A percentile compares a stretch with the other conserved stretches of the same genome.
These are phyloP conservation scores for Cryptomeria japonica DNA, from an alignment of 75 land plant species.

Conservation along the genomic window DNA sequence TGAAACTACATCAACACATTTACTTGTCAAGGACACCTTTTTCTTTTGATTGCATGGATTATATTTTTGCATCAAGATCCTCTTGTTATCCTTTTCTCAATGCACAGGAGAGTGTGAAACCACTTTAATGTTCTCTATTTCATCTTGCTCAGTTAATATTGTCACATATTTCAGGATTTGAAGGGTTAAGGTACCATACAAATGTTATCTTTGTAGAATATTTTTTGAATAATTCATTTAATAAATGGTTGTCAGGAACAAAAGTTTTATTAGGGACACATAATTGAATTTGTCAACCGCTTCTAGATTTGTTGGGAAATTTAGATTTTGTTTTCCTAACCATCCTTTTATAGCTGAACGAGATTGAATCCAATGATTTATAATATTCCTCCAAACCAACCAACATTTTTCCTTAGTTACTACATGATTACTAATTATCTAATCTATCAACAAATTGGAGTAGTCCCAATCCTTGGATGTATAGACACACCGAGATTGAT, in stretches of 20 bases:
- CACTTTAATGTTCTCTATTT: slow-evolving; percentile 5
- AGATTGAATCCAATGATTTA: slow-evolving; percentile 15
- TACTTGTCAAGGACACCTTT: slow-evolving; percentile 31
- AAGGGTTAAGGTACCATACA: slow-evolving; percentile 44
- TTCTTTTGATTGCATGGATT: slow-evolving; percentile 12
- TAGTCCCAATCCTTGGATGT: slow-evolving; percentile 42
- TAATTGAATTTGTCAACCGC: slow-evolving; percentile 17
- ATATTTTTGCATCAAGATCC: slow-evolving; percentile 18
- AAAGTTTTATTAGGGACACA: slow-evolving; percentile 36
- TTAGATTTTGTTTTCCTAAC: slow-evolving; percentile 6
- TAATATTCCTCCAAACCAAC: slow-evolving; percentile 30
- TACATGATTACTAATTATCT: too few species aligned
- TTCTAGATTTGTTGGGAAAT: slow-evolving; percentile 23
- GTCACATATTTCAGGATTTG: slow-evolving; percentile 15
- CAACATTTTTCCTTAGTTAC: slow-evolving; percentile 49
- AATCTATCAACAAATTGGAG: slow-evolving; percentile 31
- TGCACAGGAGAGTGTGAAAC: slow-evolving; percentile 18
- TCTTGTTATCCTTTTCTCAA: slow-evolving; percentile 33
- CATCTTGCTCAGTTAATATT: slow-evolving; percentile 16
- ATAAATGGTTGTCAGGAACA: slow-evolving; percentile 39
- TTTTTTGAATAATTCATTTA: slow-evolving; percentile 35
- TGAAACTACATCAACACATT: slow-evolving; percentile 29
- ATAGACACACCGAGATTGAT: slow-evolving; percentile 21
- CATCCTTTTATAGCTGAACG: slow-evolving; percentile 5
- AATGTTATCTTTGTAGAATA: slow-evolving; percentile 18